A percentile compares a stretch with the other conserved stretches of the same genome.
These are phyloP conservation scores for Astraeus odoratus DNA, from an alignment of 768 basidiomycete genomes.

Conservation along the genomic window DNA sequence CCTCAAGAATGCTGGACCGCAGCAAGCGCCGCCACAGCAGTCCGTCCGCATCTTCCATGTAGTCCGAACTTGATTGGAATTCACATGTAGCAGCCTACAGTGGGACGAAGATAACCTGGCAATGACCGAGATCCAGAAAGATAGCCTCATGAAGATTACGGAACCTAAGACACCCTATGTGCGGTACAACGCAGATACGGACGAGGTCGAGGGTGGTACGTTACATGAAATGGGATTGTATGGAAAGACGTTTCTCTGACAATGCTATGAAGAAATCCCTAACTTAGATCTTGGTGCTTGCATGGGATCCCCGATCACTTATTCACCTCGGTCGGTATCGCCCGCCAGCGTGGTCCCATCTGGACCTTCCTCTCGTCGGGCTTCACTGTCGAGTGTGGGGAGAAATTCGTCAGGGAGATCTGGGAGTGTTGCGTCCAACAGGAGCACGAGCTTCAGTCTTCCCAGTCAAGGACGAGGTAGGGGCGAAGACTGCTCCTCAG, in stretches of 20 bases:
- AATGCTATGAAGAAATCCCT: slow-evolving; percentile 84
- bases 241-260: background rate
- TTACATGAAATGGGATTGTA: slow-evolving; percentile 1
- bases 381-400: slow-evolving; percentile 63
- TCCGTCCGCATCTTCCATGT: slow-evolving; percentile 29
- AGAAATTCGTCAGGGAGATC: slow-evolving; percentile 49
- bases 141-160: slow-evolving; percentile 96
- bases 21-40: slow-evolving; percentile 42
- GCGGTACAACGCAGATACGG: slow-evolving; percentile 82
- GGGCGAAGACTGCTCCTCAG: slow-evolving; percentile 35
- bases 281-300: slow-evolving; percentile 52
- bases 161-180: slow-evolving; percentile 98
- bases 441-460: slow-evolving; percentile 80
- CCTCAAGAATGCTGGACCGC: slow-evolving; percentile 70
- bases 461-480: slow-evolving; percentile 63
- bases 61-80: background rate
- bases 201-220: slow-evolving; percentile 77
- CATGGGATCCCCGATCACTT: slow-evolving; percentile 26
- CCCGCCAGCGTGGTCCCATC: slow-evolving; percentile 57
- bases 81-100: slow-evolving; percentile 54
- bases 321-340: slow-evolving; percentile 42
- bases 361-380: slow-evolving; percentile 64
- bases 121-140: slow-evolving; percentile 88
- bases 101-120: slow-evolving; percentile 97
- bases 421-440: slow-evolving; percentile 58